Percentiles rank a stretch among this genome's conserved stretches.
Conservation (phyloP, 2,329 filamentous ascomycete species). For the Claviceps cyperi region DNA sequence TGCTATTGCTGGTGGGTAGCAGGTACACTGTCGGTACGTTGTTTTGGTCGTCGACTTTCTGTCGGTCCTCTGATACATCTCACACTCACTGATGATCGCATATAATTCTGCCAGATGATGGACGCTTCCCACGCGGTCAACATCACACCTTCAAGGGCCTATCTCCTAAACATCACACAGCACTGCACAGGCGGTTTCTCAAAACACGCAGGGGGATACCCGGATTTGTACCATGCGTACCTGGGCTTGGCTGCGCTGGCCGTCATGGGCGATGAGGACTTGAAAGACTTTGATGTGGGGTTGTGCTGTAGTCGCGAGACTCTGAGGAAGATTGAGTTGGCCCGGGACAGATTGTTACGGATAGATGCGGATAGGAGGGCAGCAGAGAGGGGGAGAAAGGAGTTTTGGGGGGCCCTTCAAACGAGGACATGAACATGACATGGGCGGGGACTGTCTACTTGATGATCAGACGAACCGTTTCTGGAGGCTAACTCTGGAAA, state of each 20-base stretch:
- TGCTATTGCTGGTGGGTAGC: conserved; percentile 93
- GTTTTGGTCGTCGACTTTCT: background rate
- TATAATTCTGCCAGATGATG: conserved; percentile 32
- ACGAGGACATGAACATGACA: background rate
- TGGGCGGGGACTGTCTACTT: background rate
- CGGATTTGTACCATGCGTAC: conserved; percentile 79
- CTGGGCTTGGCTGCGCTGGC: conserved; percentile 71
- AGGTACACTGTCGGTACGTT: conserved; percentile 39
- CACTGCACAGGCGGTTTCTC: conserved; percentile 73
- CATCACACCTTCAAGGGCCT: conserved; percentile 48
- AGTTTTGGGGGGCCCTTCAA: conserved; percentile 11
- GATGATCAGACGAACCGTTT: background rate
- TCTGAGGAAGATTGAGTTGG: conserved; percentile 32
- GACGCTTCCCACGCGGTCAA: conserved; percentile 44
- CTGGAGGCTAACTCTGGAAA: background rate
- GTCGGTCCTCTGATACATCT: too few relatives aligned
- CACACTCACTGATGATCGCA: background rate
- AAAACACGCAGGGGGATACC: conserved; percentile 53
- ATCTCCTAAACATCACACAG: conserved; percentile 74
- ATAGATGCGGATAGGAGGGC: conserved; percentile 3
- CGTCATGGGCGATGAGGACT: conserved; percentile 51
- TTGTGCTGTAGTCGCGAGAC: conserved; percentile 59
- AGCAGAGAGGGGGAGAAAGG: background rate
- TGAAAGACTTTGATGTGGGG: conserved; percentile 59
- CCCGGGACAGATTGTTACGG: conserved; percentile 24